Evolutionary conservation across 768 basidiomycete species (phyloP), one percentile per base, ranked within the genome.

Genomic region (Amanita rubescens): DNA sequence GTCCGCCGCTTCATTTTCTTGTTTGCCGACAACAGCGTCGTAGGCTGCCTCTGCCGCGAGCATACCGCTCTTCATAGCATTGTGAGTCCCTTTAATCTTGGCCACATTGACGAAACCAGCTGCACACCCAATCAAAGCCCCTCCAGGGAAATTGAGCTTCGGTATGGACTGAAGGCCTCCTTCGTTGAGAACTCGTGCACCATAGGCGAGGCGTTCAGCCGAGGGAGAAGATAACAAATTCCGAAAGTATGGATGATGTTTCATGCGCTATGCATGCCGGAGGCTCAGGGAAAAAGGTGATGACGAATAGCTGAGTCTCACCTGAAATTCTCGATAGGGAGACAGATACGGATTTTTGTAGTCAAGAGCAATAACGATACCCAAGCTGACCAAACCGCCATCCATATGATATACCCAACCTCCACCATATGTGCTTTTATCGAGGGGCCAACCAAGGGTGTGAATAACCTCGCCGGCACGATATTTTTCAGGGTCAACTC

Each of bases 1-100:
- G 64, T 91, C 83, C 1, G 75, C 71, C 0, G 76, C 55, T 20
- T 48, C 35, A 14, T 51, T 55, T 20, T 57, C 61, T 25, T 53
- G 55, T 35, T 59, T 54, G 14, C 44, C 49, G 32, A 43, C 65
- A 47, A 95, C 69, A 3, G 78, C 78, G 5, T 82, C 76, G 59
- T 76, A 93, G 0, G 90, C 90, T 0, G 89, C 78, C 66, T 99
- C 94, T 1, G 92, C 95, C 25, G 94, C 95, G 17, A 98, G 75
- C 87, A 97, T 97, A 25, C 96, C 96, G 34, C 87, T 91, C 77
- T 98, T 94, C 96, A 99, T 98, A 2, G 95, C 94, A 55, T 94
- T 98, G 66, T 98, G 96, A 0, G 94, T 95, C 12, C 95, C 95
- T 65, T 98, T 98, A 70, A 99, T 98, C 71, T 96, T 98, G 12